These are phyloP conservation scores for Phytophthora citrophthora DNA, from an alignment of 352 stramenopile genomes.

Conservation along the genomic window DNA sequence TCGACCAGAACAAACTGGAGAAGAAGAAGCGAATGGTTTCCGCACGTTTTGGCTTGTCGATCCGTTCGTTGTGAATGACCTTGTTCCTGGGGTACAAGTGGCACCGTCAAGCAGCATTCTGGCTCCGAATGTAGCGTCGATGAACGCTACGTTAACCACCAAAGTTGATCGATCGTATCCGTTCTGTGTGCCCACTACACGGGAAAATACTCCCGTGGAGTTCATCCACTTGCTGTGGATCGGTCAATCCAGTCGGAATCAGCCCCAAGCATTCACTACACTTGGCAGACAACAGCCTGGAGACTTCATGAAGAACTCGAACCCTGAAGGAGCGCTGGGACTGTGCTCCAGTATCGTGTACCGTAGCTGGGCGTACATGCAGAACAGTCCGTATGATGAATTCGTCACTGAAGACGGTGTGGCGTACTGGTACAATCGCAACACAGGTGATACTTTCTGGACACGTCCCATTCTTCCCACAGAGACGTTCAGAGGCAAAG, in stretches of 20 bases:
- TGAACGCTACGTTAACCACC: conserved; percentile 89
- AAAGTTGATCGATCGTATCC: conserved; percentile 90
- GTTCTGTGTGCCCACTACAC: conserved; percentile 92
- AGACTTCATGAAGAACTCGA: conserved; percentile 91
- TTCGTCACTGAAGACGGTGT: conserved; percentile 92
- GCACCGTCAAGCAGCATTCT: conserved; percentile 80
- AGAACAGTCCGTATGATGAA: conserved; percentile 86
- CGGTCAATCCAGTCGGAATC: conserved; percentile 87
- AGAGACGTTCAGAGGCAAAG: conserved; percentile 76
- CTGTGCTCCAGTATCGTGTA: conserved; percentile 89
- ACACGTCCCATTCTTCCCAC: conserved; percentile 82
- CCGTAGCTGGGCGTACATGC: conserved; percentile 92
- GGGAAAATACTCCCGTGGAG: conserved; percentile 92
- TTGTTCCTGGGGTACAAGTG: conserved; percentile 73
- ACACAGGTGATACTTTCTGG: conserved; percentile 91
- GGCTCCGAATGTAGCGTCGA: conserved; percentile 52
- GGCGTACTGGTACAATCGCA: conserved; percentile 90
- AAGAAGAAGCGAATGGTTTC: conserved; percentile 89
- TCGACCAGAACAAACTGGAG: conserved; percentile 91
- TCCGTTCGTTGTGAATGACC: conserved; percentile 51
- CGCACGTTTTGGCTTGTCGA: conserved; percentile 85
- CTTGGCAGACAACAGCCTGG: conserved; percentile 90
- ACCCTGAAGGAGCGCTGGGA: conserved; percentile 78
- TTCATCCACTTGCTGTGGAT: conserved; percentile 93
- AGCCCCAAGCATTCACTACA: conserved; percentile 91